phyloP scores from a whole-genome alignment of 176 grass and related monocot genomes.

The Saccharum officinarum region DNA sequence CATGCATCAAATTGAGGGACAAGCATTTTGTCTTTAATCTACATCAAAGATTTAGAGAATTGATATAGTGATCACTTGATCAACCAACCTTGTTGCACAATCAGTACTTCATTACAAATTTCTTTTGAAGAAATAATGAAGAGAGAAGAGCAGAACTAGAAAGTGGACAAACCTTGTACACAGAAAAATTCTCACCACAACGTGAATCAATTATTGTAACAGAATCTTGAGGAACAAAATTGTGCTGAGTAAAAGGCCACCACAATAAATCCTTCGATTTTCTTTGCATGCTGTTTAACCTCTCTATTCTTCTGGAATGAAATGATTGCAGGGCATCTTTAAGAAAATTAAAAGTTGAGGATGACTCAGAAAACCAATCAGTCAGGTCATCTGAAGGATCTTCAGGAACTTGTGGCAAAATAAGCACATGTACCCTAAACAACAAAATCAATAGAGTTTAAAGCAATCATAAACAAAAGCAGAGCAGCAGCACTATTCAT shows the following conservation, averaged over 20 bases:
- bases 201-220: constrained; percentile 95
- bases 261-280: constrained; percentile 83
- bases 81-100: background rate
- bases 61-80: background rate
- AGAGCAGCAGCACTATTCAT: background rate
- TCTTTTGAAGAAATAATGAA: constrained; percentile 6
- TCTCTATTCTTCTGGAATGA: constrained; percentile 70
- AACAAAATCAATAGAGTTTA: constrained; percentile 4
- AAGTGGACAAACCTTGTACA: constrained; percentile 69
- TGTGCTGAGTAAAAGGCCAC: constrained; percentile 98
- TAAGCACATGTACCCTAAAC: constrained; percentile 68
- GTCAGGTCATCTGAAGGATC: constrained; percentile 74
- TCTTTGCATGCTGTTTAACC: constrained; percentile 70
- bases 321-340: constrained; percentile 59
- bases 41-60: constrained; percentile 27
- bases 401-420: constrained; percentile 76
- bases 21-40: constrained; percentile 71
- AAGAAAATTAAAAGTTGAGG: constrained; percentile 59
- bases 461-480: constrained; percentile 7
- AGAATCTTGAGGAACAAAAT: constrained; percentile 73
- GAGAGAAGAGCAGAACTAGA: background rate
- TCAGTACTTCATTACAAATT: constrained; percentile 4
- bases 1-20: constrained; percentile 94
- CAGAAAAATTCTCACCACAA: constrained; percentile 86
- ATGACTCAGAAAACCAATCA: constrained; percentile 88